These are phyloP conservation scores for Aspergillus sp. DNA, from an alignment of 2,329 filamentous ascomycete species.

Conservation along the genomic window DNA sequence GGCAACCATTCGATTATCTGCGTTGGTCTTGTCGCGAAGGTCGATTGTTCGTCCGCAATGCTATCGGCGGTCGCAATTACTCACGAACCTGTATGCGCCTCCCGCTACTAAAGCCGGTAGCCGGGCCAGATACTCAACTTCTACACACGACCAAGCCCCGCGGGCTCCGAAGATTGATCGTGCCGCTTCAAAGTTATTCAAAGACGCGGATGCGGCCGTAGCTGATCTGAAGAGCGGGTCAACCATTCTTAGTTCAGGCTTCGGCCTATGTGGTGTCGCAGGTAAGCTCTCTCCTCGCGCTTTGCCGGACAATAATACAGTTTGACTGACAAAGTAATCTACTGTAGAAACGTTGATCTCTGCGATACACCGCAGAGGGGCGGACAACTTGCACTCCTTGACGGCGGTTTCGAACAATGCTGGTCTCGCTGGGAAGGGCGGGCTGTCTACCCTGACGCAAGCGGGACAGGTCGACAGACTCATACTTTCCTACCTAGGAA, in stretches of 20 bases:
- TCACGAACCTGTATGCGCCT: slow-evolving; percentile 13
- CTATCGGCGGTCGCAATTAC: slow-evolving; percentile 22
- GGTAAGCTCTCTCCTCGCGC: slow-evolving; percentile 44
- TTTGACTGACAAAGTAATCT: background rate
- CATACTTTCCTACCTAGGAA: slow-evolving; percentile 73
- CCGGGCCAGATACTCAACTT: slow-evolving; percentile 25
- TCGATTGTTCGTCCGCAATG: slow-evolving; percentile 26
- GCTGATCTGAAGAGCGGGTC: slow-evolving; percentile 70
- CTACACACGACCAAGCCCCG: slow-evolving; percentile 15
- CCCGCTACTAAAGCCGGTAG: background rate
- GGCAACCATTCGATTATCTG: slow-evolving; percentile 28
- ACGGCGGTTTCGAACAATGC: slow-evolving; percentile 83
- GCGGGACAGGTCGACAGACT: slow-evolving; percentile 71
- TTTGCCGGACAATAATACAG: background rate
- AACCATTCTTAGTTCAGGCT: slow-evolving; percentile 73
- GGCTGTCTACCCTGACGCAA: slow-evolving; percentile 67
- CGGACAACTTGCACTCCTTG: slow-evolving; percentile 58
- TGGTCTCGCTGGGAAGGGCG: slow-evolving; percentile 67
- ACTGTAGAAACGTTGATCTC: slow-evolving; percentile 68
- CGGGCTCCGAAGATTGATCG: slow-evolving; percentile 32
- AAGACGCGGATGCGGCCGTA: slow-evolving; percentile 65
- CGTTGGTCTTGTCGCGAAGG: slow-evolving; percentile 28
- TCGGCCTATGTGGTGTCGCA: slow-evolving; percentile 78
- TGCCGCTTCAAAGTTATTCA: slow-evolving; percentile 40
- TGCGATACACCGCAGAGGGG: slow-evolving; percentile 62